Conservation (phyloP, 257 asterid species). For the Nicotiana undulata region DNA sequence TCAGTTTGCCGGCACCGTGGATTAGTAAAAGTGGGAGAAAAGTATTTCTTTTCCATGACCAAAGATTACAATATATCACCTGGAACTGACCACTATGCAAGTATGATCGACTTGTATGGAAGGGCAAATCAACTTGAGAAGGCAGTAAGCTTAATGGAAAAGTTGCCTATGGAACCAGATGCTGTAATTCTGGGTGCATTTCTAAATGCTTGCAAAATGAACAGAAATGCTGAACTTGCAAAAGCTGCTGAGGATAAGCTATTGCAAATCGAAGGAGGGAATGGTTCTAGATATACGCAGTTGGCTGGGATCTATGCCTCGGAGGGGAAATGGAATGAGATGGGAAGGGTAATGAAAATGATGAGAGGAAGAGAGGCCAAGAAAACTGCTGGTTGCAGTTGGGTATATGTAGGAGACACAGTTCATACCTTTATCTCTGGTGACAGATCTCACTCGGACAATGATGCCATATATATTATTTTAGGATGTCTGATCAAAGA, state of each 20-base stretch:
- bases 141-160: slow-evolving; percentile 50
- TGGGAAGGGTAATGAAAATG: slow-evolving; percentile 75
- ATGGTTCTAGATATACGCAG: slow-evolving; percentile 69
- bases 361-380: slow-evolving; percentile 72
- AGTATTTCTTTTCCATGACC: slow-evolving; percentile 58
- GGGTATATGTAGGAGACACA: slow-evolving; percentile 50
- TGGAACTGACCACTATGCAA: slow-evolving; percentile 78
- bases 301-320: slow-evolving; percentile 75
- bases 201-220: slow-evolving; percentile 65
- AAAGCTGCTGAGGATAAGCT: slow-evolving; percentile 54
- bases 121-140: slow-evolving; percentile 70
- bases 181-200: slow-evolving; percentile 57
- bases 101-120: slow-evolving; percentile 93
- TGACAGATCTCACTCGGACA: slow-evolving; percentile 50
- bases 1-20: slow-evolving; percentile 91
- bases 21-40: slow-evolving; percentile 54
- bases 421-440: slow-evolving; percentile 61
- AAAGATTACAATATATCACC: slow-evolving; percentile 49
- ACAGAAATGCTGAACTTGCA: slow-evolving; percentile 55
- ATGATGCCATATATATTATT: slow-evolving; percentile 40
- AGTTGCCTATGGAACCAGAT: slow-evolving; percentile 60
- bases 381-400: slow-evolving; percentile 78
- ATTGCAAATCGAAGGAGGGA: slow-evolving; percentile 42
- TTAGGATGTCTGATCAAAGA: slow-evolving; percentile 46
- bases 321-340: slow-evolving; percentile 78